Evolutionary conservation across 2,329 filamentous ascomycete species (phyloP), one percentile per base, ranked within the genome.

Genomic region (Penicillium oxalicum): DNA sequence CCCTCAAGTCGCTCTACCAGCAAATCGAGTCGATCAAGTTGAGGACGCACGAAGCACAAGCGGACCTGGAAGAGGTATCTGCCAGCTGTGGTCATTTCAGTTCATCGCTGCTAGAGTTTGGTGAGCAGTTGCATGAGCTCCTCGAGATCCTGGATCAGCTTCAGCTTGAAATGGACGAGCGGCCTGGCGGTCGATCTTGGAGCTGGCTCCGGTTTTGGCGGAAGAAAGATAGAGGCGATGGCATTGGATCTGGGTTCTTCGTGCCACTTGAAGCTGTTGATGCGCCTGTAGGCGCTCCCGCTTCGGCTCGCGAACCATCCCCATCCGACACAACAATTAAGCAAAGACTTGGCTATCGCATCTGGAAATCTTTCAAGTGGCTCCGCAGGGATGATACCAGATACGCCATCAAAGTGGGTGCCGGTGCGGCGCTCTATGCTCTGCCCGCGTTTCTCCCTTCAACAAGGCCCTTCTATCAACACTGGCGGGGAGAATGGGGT

Each of bases 51-150:
- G 86, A 86, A 53, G 79, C 91, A 7, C 86, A 94, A 63, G 93
- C 91, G 2, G 93, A 97, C 66, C 90, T 95, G 49, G 93, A 98
- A 66, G 93, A 98, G 68, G 91, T 97, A 9, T 91, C 91, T 36
- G 91, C 93, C n/a, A 94, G 91, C 48, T 98, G 93, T 62, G 91
- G 93, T 0, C 91, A 97, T 69, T 98, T 97, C 64, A 91, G 88
- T 63, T 96, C 93, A 65, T 94, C 87, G 38, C 75, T 98, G 26
- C 81, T 93, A 54, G 87, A 93, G 57, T 91, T 97, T 62, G 91
- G 89, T 0, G 88, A 95, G 63, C 90, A 96, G 63, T 87, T 95
- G 72, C 82, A 88, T 56, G 80, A 80, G 9, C 93, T 95, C 59
- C 70, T 98, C 39, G 82, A 88, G 45, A 84, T 93, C 0, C 73